Base-by-base conservation (phyloP, 352 stramenopile genomes). In the Pythium utonaiense region DNA sequence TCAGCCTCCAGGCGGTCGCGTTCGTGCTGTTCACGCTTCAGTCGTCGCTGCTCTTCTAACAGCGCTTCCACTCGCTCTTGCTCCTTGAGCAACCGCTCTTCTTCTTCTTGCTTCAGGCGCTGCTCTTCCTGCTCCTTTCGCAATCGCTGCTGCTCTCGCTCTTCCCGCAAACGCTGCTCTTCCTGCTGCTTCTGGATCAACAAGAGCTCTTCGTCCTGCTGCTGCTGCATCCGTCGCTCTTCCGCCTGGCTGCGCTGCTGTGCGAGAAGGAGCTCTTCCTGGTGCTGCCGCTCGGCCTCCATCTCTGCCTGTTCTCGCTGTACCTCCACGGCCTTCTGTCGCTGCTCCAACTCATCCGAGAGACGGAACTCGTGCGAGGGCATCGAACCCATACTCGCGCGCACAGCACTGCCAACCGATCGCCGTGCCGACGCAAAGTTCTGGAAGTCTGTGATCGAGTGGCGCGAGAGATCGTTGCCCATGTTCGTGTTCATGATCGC, bases 1-100 rank as follows among this genome's bases (percentile, higher is more conserved):
- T 86, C 71, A 16, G 67, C 74, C 60, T 83, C 73, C 5, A 63
- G 53, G 19, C 78, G 78, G 48, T 83, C 70, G 13, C 75, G 78
- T 47, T 84, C 78, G 47, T 90, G 83, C 55, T 89, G 62, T 53
- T 90, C 77, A 38, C 83, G 80, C 62, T 92, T 92, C 53, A 78
- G 73, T 30, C 73, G 80, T 45, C 83, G 83, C 60, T 92, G 83
- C 44, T 74, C 55, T 25, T 89, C 80, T 10, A 92, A 66, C 28
- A 84, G 27, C 21, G 73, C 66, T 33, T 88, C 77, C 5, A 68
- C 53, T 33, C 77, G 67, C 40, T 63, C 59, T 27, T 75, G 3
- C 14, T 74, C 67, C 13, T 78, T 41, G 10, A 70, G 64, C 0
- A 45, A 6, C 28, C 36, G 54, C 40, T 53, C 21, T 21, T 60